Base-by-base conservation (phyloP, 495 filamentous ascomycete species). In the Annulohypoxylon nitens region DNA sequence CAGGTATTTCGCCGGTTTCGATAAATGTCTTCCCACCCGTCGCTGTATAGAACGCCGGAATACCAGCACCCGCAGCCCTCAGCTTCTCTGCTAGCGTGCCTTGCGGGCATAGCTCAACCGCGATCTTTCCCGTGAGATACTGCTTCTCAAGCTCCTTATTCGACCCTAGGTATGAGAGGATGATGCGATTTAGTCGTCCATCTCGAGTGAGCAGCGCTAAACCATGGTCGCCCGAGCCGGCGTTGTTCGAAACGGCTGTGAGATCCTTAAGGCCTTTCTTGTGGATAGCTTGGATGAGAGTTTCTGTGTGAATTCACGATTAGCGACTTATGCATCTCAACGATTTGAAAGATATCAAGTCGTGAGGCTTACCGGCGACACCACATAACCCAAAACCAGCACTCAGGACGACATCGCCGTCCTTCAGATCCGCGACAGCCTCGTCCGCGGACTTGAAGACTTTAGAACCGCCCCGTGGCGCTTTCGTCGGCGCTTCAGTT, bases 161-260 rank as follows among this genome's bases (percentile, higher is more conserved):
- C n/a, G 83, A 80, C 12, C 89, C 89, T 11, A 91, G 74, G 60
- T 86, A 90, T 9, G 86, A 88, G 45, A 89, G 84, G 72, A 90
- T 87, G 76, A 90, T 85, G 70, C 86, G 84, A 64, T 83, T 80
- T 61, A 91, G 80, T 66, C 90, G 89, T 14, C 87, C 85, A 65
- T 84, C 78, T 71, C 84, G 71, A 4, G 88, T 84, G 34, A 90
- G 80, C 2, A 85, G 78, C 25, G 87, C 84, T 1, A 90, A 80
- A 5, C 88, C 89, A n/a, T 83, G 79, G 25, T 83, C 81, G 45
- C 85, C 86, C 7, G 84, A 81, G 33, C 89, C 89, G 20, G 88
- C 89, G 77, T 91, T 91, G 78, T 91, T 91, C 57, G 88, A 91
- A 34, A 91, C 89, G 39, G 86, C 88, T 1, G 89, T 91, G 12